A percentile compares a stretch with the other conserved stretches of the same genome.
Conservation (phyloP, 2,329 filamentous ascomycete genomes). For the Talaromyces sp. region DNA sequence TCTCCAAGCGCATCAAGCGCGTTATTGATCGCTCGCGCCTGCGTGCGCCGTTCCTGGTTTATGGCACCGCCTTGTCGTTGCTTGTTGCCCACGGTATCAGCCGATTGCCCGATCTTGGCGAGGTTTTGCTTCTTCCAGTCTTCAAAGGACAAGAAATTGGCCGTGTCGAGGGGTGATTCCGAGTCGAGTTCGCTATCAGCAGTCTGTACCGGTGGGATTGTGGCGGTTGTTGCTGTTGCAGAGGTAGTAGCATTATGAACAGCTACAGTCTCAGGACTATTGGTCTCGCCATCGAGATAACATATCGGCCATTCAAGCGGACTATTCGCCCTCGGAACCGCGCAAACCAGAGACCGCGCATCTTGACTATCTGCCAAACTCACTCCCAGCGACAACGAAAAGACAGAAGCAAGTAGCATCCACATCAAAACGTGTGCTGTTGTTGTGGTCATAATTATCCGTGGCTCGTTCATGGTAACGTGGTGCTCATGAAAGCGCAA, state of each 20-base stretch:
- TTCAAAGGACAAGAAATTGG: conserved; percentile 91
- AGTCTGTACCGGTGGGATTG: not conserved
- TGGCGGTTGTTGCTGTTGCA: not conserved
- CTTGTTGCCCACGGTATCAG: conserved; percentile 58
- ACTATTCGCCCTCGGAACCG: not conserved
- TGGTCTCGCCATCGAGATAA: not conserved
- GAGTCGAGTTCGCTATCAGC: conserved; percentile 49
- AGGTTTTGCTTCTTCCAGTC: conserved; percentile 97
- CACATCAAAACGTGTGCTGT: conserved; percentile 7
- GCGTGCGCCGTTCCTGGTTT: conserved; percentile 48
- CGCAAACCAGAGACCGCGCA: not conserved
- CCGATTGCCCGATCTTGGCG: conserved; percentile 75
- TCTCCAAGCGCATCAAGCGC: conserved; percentile 77
- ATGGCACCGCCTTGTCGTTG: conserved; percentile 46
- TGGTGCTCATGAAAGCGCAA: conserved; percentile 3
- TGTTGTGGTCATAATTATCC: not conserved
- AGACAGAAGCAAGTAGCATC: conserved; percentile 10
- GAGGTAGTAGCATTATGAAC: conserved; percentile 2
- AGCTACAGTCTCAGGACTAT: not conserved
- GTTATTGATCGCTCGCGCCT: conserved; percentile 53
- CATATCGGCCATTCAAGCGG: conserved; percentile 6
- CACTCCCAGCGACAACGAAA: conserved; percentile 3
- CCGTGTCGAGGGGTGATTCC: conserved; percentile 65
- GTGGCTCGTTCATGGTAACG: not conserved
- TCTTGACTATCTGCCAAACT: not conserved